A percentile compares a stretch with the other conserved stretches of the same genome.
Conservation (phyloP, 1,284 basidiomycete genomes). For the Rhodotorula sp. region DNA sequence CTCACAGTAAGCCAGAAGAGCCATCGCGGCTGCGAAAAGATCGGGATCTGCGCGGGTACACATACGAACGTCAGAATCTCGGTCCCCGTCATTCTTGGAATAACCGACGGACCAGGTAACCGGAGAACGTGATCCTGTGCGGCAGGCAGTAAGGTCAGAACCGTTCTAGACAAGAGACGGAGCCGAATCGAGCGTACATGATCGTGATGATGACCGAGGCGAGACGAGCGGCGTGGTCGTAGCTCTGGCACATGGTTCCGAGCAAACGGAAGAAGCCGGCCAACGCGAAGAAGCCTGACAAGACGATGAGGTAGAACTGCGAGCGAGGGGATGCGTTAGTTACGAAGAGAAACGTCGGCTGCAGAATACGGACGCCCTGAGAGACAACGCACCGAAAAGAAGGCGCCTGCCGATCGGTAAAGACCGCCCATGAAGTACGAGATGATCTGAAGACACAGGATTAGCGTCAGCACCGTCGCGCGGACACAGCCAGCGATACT, state of each 20-base stretch:
- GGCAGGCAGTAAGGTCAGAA: background rate
- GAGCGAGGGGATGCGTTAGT: no score
- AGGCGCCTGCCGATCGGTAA: constrained; percentile 52
- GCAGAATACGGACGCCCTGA: no score
- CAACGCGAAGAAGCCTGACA: constrained; percentile 53
- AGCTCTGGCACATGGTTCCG: constrained; percentile 52
- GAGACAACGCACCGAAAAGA: constrained; percentile 48
- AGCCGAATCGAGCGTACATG: constrained; percentile 55
- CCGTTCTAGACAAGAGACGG: constrained; percentile 51
- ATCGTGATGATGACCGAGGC: constrained; percentile 54
- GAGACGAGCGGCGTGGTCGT: constrained; percentile 56
- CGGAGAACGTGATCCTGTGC: constrained; percentile 30
- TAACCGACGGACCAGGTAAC: constrained; percentile 35
- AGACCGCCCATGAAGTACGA: constrained; percentile 55
- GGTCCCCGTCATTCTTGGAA: background rate
- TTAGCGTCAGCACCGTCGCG: no score
- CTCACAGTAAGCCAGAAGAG: constrained; percentile 9
- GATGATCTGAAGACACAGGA: background rate
- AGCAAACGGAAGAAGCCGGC: constrained; percentile 54
- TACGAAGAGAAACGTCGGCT: no score
- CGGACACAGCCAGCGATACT: constrained; percentile 34
- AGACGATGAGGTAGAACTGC: constrained; percentile 49
- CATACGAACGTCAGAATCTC: background rate
- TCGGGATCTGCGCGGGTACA: background rate
- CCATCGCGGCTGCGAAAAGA: constrained; percentile 29